Conservation (phyloP, 345 rosid species). For the Citrus unshiu region DNA sequence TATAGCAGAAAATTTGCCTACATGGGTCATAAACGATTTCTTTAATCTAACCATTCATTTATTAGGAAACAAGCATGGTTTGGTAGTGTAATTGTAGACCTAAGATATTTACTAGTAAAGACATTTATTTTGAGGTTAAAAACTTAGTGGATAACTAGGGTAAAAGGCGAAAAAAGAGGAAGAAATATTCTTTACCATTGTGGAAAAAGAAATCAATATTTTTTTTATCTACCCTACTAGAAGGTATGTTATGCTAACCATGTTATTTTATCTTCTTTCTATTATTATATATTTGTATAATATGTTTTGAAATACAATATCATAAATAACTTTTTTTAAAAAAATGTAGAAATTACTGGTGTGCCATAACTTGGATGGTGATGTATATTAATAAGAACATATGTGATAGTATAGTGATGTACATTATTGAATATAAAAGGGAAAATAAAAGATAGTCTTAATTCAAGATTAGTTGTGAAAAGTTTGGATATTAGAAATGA, state of each 20-base stretch:
- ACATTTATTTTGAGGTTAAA: neutral
- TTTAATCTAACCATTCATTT: no score
- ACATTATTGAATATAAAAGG: neutral
- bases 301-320: neutral
- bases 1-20: neutral
- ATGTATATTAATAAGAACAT: neutral
- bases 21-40: no score
- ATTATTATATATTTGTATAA: neutral
- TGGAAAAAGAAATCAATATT: neutral
- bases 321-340: neutral
- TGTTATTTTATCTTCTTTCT: neutral
- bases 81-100: neutral
- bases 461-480: neutral
- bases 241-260: neutral
- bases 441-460: neutral
- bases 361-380: neutral
- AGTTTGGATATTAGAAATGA: neutral
- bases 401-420: neutral
- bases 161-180: neutral
- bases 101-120: neutral
- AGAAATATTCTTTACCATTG: neutral
- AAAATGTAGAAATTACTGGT: neutral
- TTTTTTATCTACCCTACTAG: neutral
- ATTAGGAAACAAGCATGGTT: no score
- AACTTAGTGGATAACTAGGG: neutral